Evolutionary conservation across 257 asterid species (phyloP), one percentile per base, ranked within the genome.

Genomic region (Euphrasia confusa): DNA sequence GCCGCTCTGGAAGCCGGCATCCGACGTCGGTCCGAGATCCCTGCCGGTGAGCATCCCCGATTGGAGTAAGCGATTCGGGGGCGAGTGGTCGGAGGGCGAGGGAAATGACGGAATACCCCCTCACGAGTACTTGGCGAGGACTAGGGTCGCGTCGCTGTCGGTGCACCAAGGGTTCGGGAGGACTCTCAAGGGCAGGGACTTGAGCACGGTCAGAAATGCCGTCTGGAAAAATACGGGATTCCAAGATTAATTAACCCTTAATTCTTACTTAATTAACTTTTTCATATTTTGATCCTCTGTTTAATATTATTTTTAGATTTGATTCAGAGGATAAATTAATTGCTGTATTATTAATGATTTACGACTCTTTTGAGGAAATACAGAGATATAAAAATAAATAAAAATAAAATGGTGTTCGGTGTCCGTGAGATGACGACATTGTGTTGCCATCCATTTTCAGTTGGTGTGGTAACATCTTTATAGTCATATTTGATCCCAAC

Each of bases 121-220:
- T 59, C 99, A 92, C 68, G 99, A 81, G 70, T 86, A 89, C 47
- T 18, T 92, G 67, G 97, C 97, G 10, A 75, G 91, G 67, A 75
- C 81, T 4, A 68, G 99, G 58, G 87, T 73, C 9, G 85, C 94
- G 52, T 84, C 97, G 1, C 81, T 83, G 42, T 89, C 97, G 21
- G 94, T 89, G 40, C 97, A 89, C 33, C 95, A 89, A 74, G 97
- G 97, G 0, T 55, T 75, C 2, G 95, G 97, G 39, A 74, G 98
- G 64, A 91, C 95, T 37, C 81, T 92, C 1, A 92, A 92, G 61
- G 99, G 99, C 7, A 86, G 99, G 77, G 99, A 92, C 66, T 59
- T 92, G 77, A 89, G 97, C 58, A 67, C 89, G 70, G 93, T 92
- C 9, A 79, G 98, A 69, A 79, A 92, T 75, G 97, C 97, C 3